Conservation (phyloP, 768 basidiomycete species). For the Crucibulum laeve region DNA sequence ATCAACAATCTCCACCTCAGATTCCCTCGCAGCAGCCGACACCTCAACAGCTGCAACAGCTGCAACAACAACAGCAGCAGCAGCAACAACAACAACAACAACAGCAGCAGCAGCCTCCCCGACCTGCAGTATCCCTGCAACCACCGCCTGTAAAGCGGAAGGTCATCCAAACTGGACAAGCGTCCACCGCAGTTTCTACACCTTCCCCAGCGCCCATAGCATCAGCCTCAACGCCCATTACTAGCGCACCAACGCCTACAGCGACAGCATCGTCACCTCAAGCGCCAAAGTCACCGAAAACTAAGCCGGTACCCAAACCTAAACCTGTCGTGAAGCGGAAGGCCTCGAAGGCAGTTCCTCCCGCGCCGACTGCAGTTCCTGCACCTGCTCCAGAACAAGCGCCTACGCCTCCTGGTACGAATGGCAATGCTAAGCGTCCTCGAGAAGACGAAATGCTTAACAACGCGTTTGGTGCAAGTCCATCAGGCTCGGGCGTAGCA, state of each 20-base stretch:
- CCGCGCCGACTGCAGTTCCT: slow-evolving; percentile 15
- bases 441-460: slow-evolving; percentile 41
- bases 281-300: slow-evolving; percentile 68
- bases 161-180: slow-evolving; percentile 15
- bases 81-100: slow-evolving; percentile 16
- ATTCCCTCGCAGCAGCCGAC: slow-evolving; percentile 8
- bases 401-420: slow-evolving; percentile 17
- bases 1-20: slow-evolving; percentile 2
- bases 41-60: slow-evolving; percentile 7
- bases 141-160: slow-evolving; percentile 23
- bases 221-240: slow-evolving; percentile 34
- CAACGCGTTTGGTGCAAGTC: slow-evolving; percentile 21
- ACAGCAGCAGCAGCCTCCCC: slow-evolving; percentile 12
- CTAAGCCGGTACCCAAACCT: slow-evolving; percentile 43
- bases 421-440: slow-evolving; percentile 37
- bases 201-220: slow-evolving; percentile 36
- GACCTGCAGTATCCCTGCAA: slow-evolving; percentile 11
- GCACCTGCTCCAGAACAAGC: slow-evolving; percentile 15
- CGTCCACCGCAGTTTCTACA: slow-evolving; percentile 31
- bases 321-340: slow-evolving; percentile 30
- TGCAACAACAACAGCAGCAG: slow-evolving; percentile 7
- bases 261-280: slow-evolving; percentile 56
- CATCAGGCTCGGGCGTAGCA: slow-evolving; percentile 22
- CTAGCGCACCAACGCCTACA: slow-evolving; percentile 49
- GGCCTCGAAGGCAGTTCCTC: slow-evolving; percentile 23